Percentiles rank a stretch among this genome's conserved stretches.
Evolutionary conservation across 139 green algal genomes (phyloP).

Genomic region (Desmodesmus armatus): DNA sequence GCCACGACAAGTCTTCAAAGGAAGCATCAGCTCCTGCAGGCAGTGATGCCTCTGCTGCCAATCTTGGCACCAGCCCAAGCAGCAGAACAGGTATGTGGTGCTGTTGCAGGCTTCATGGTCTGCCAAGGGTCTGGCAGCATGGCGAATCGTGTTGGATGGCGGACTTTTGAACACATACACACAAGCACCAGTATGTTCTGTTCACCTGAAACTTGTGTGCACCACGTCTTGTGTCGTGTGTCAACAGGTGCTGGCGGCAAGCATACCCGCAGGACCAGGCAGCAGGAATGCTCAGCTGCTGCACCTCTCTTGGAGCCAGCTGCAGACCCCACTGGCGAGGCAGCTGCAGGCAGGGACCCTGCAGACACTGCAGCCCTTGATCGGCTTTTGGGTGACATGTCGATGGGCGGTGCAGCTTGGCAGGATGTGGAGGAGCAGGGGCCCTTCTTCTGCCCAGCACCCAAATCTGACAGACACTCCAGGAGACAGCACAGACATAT

Average conservation of each 20-base stretch:
- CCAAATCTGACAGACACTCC: neutral
- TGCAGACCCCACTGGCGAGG: neutral
- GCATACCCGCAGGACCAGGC: neutral
- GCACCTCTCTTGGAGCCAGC: neutral
- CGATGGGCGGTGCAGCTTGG: conserved; percentile 6
- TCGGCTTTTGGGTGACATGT: neutral
- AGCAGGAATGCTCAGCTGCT: neutral
- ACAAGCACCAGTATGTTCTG: too few species aligned
- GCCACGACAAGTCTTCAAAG: neutral
- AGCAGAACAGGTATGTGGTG: too few species aligned
- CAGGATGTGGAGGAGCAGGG: conserved; percentile 15
- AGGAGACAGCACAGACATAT: neutral
- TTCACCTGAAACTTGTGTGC: too few species aligned
- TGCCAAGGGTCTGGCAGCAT: too few species aligned
- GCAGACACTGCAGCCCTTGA: neutral
- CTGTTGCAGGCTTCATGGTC: too few species aligned
- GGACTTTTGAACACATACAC: too few species aligned
- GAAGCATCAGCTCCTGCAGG: neutral
- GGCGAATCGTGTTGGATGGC: too few species aligned
- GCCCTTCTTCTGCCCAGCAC: conserved; percentile 7
- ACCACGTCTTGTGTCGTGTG: too few species aligned
- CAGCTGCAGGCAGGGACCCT: neutral
- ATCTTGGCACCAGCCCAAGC: too few species aligned
- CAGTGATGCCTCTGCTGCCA: too few species aligned
- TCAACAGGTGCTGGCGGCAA: neutral